Evolutionary conservation across 208 protist species (phyloP).

Genomic region (Leishmania amazonensis): DNA sequence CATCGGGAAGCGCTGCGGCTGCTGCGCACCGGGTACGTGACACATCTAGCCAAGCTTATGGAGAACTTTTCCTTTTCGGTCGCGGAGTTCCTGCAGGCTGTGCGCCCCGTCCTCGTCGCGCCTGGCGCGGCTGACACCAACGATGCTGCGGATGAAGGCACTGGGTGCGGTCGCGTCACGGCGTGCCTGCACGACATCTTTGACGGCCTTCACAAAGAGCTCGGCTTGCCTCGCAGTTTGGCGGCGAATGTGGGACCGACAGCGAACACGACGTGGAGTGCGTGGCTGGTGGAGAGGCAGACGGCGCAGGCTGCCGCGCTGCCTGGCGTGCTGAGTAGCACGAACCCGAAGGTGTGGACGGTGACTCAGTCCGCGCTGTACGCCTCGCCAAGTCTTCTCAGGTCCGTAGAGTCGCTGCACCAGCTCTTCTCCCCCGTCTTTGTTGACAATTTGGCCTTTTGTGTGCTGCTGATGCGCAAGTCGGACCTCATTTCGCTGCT

Average conservation of each 20-base stretch:
- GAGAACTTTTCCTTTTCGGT: conserved; percentile 38
- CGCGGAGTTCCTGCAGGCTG: conserved; percentile 17
- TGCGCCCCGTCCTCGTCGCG: neutral
- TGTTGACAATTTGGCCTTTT: conserved; percentile 46
- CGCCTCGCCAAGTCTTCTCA: conserved; percentile 39
- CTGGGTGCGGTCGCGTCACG: neutral
- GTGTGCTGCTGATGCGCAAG: conserved; percentile 56
- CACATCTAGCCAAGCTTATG: conserved; percentile 28
- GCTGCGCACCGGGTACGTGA: conserved; percentile 33
- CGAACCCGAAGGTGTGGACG: conserved; percentile 56
- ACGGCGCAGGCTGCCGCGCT: conserved; percentile 15
- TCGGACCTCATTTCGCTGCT: conserved; percentile 41
- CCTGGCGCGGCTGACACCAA: neutral
- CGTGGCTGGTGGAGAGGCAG: conserved; percentile 24
- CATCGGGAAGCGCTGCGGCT: conserved; percentile 31
- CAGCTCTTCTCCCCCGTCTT: conserved; percentile 32
- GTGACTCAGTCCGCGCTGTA: conserved; percentile 61
- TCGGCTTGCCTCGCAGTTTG: conserved; percentile 55
- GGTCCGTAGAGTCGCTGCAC: conserved; percentile 34
- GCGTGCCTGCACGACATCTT: conserved; percentile 35
- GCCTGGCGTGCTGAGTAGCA: conserved; percentile 30
- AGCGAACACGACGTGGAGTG: conserved; percentile 13
- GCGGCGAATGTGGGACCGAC: neutral
- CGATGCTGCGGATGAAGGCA: neutral
- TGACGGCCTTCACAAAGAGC: conserved; percentile 63